phyloP scores from a whole-genome alignment of 768 basidiomycete species.

The Paxillus rubicundulus region DNA sequence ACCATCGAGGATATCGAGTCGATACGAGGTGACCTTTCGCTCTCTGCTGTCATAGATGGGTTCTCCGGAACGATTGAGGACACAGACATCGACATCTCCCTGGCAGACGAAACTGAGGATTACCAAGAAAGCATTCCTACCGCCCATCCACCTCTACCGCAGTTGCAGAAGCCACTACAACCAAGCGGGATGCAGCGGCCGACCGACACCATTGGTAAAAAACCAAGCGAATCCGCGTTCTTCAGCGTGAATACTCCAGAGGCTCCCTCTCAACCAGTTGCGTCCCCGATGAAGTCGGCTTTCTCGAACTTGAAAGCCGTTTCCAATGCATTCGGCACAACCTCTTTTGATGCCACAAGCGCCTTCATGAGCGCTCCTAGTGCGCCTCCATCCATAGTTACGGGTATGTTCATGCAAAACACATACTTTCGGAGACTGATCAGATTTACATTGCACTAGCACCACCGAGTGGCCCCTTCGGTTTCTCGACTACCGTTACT shows the following conservation, averaged over 20 bases:
- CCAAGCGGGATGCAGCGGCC: conserved; percentile 32
- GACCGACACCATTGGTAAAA: conserved; percentile 30
- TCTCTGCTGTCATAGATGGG: conserved; percentile 72
- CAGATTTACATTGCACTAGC: background rate
- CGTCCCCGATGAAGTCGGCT: conserved; percentile 22
- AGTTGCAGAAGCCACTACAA: conserved; percentile 17
- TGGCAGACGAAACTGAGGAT: conserved; percentile 21
- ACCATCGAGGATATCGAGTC: conserved; percentile 74
- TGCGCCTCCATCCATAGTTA: background rate
- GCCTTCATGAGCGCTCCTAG: conserved; percentile 1
- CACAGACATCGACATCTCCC: conserved; percentile 25
- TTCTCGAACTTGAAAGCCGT: conserved; percentile 35
- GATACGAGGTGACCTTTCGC: conserved; percentile 54
- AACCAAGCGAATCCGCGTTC: conserved; percentile 26
- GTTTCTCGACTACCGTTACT: background rate
- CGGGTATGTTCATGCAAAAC: conserved; percentile 12
- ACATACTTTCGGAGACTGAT: background rate
- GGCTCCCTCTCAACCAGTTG: conserved; percentile 12
- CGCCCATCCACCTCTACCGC: background rate
- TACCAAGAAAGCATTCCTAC: conserved; percentile 5
- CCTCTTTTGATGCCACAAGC: conserved; percentile 17
- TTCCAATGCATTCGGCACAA: conserved; percentile 34
- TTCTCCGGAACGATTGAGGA: conserved; percentile 28
- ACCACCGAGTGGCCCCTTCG: background rate
- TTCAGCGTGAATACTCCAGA: conserved; percentile 9